Evolutionary conservation across 176 grass and related monocot genomes (phyloP).

Genomic region (Elymus sibiricus): DNA sequence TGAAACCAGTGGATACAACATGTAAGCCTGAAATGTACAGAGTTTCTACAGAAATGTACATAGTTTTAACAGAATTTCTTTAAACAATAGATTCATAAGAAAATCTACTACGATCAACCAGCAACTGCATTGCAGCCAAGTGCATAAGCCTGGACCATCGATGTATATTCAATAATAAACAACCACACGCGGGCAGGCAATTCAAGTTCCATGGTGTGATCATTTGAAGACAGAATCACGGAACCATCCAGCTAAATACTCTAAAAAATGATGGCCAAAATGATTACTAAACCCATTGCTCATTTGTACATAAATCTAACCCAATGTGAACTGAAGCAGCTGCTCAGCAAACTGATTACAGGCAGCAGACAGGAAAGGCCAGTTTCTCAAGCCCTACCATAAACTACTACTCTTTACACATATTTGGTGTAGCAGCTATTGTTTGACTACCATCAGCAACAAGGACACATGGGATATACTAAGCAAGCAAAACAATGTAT

Average conservation of each 20-base stretch:
- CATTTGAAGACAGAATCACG: conserved; percentile 11
- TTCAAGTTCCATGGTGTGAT: background rate
- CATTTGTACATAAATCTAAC: background rate
- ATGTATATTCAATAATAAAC: conserved; percentile 3
- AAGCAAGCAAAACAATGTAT: background rate
- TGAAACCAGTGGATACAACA: background rate
- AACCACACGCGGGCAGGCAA: background rate
- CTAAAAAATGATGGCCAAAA: background rate
- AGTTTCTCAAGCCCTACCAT: conserved; percentile 17
- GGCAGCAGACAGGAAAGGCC: background rate
- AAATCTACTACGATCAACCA: background rate
- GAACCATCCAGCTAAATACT: background rate
- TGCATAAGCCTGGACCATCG: background rate
- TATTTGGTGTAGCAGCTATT: background rate
- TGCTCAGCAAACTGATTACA: conserved; percentile 7
- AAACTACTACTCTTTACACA: background rate
- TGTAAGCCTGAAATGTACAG: background rate
- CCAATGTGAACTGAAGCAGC: background rate
- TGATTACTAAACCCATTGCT: conserved; percentile 2
- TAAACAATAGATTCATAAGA: background rate
- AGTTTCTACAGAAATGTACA: background rate
- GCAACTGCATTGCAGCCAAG: background rate
- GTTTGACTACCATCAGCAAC: conserved; percentile 8
- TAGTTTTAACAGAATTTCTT: background rate
- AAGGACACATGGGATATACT: background rate